phyloP scores from a whole-genome alignment of 192 early-diverging fungal species.

The Diversispora eburnea region DNA sequence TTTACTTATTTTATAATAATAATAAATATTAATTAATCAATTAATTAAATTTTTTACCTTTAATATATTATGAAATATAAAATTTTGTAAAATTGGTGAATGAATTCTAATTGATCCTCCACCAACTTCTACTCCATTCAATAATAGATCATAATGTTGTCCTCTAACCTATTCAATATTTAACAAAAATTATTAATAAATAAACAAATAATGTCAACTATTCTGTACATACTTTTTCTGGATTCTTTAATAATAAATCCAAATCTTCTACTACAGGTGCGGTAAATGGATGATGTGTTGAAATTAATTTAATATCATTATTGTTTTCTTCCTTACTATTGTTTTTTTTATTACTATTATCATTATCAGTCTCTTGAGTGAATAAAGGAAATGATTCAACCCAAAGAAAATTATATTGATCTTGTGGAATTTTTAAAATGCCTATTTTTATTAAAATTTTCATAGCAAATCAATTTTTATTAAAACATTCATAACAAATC shows the following conservation, averaged over 20 bases:
- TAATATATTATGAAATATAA: constrained; percentile 71
- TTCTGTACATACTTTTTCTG: constrained; percentile 46
- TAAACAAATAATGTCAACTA: neutral
- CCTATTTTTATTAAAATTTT: constrained; percentile 31
- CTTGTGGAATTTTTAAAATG: constrained; percentile 41
- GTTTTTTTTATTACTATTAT: neutral
- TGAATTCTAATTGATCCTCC: constrained; percentile 90
- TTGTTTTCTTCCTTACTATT: constrained; percentile 43
- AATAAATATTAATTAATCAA: neutral
- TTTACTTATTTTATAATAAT: neutral
- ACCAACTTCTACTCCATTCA: constrained; percentile 89
- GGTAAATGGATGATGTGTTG: constrained; percentile 94
- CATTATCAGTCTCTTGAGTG: constrained; percentile 58
- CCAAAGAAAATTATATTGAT: constrained; percentile 74
- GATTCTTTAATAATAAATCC: constrained; percentile 55
- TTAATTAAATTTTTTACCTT: constrained; percentile 34
- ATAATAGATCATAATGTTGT: constrained; percentile 86
- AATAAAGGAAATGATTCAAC: constrained; percentile 88
- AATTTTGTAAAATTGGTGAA: constrained; percentile 66
- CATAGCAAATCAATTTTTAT: neutral
- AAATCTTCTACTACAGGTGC: constrained; percentile 71
- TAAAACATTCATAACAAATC: neutral
- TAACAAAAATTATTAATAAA: constrained; percentile 7
- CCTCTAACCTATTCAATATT: constrained; percentile 46
- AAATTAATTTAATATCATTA: constrained; percentile 38